These are phyloP conservation scores for Gossypium mustelinum DNA, from an alignment of 345 rosid species.

Conservation along the genomic window DNA sequence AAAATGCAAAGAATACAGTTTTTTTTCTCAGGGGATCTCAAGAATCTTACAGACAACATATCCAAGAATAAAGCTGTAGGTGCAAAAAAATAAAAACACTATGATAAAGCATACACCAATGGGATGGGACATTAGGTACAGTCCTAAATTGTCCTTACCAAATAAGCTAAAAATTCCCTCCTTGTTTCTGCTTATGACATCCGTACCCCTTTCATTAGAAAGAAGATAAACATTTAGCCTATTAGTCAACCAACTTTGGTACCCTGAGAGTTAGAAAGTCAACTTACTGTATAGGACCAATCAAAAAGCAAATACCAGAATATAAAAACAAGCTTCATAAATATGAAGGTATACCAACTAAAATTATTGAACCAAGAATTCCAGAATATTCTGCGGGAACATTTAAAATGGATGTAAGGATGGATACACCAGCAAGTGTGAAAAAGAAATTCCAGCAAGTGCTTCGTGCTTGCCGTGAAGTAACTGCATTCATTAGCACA, in stretches of 20 bases:
- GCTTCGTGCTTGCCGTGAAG: constrained; percentile 74
- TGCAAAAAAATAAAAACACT: not conserved
- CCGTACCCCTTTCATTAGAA: constrained; percentile 62
- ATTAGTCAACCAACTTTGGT: constrained; percentile 59
- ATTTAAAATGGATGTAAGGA: constrained; percentile 57
- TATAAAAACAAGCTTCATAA: constrained; percentile 3
- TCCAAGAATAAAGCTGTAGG: not conserved
- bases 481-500: constrained; percentile 68
- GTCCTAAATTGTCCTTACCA: constrained; percentile 39
- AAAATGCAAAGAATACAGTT: not conserved
- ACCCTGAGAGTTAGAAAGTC: constrained; percentile 45
- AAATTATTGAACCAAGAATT: constrained; percentile 52
- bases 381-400: constrained; percentile 71
- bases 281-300: not conserved
- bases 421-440: constrained; percentile 78
- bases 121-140: not conserved
- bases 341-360: constrained; percentile 43
- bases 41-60: not conserved
- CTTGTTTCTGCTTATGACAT: constrained; percentile 75
- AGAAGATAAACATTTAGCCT: constrained; percentile 70
- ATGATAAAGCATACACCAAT: not conserved
- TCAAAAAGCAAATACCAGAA: constrained; percentile 14
- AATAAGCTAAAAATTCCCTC: constrained; percentile 81
- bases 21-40: constrained; percentile 1
- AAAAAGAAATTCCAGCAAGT: constrained; percentile 80